Base-by-base conservation (phyloP, 2,329 filamentous ascomycete genomes). In the Pseudodiploospora longispora region DNA sequence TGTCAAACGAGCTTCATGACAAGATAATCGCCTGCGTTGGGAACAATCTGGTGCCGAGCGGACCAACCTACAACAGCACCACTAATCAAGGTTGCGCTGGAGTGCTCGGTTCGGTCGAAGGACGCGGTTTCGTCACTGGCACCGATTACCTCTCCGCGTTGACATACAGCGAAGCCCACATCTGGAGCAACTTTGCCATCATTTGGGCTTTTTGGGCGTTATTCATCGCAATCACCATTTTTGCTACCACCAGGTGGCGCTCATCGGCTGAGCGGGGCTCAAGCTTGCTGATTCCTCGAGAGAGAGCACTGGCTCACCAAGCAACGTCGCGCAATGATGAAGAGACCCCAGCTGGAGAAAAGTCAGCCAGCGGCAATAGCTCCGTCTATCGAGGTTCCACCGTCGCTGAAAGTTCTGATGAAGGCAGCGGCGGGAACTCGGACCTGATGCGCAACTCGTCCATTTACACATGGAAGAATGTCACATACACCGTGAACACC, bases 381-480 rank as follows among this genome's bases (percentile, higher is more conserved):
- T 43, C 35, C 10, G 38, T 33, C 10, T 41, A 42, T 10, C 43
- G 42, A 35, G 40, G 34, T 2, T 35, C 35, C 39, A 9, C 34
- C 9, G 5, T 34, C 27, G 38, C 31, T 33, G 36, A 42, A 7
- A 37, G 39, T 6, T 49, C 47, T 6, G 37, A 12, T 10, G 36
- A 10, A 4, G 12, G 37, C 28, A 8, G 19, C 19, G 30, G 19
- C 19, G 19, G 19, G 19, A 19, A 19, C 19, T 19, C 19, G 19
- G 19, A 19, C 19, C 19, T 19, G 19, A 19, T 19, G 19, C 19
- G 19, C 19, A 19, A 19, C 49, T 19, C 19, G 19, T 82, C 78
- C 0, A 69, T 85, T 0, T 86, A 87, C 53, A 88, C 84, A 1
- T 89, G 84, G 82, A 83, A 83, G 57, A 75, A 86, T 46, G 73